phyloP scores from a whole-genome alignment of 2,329 filamentous ascomycete species.

The Neurospora sp. region DNA sequence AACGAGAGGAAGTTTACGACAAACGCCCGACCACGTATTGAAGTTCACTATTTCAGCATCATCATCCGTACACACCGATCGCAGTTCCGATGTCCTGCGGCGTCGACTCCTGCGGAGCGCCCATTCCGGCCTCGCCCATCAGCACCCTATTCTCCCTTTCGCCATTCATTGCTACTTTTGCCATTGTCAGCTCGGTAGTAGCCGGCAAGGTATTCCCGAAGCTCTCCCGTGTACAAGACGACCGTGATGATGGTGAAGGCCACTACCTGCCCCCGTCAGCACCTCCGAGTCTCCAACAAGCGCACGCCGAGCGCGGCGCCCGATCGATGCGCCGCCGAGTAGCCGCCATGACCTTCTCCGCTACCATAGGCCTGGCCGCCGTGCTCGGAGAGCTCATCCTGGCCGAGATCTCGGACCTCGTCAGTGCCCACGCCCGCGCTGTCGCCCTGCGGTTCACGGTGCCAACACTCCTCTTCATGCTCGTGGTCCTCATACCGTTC shows the following conservation, averaged over 20 bases:
- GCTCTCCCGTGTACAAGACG: constrained; percentile 44
- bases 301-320: constrained; percentile 47
- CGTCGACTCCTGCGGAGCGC: constrained; percentile 5
- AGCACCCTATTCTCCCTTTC: constrained; percentile 42
- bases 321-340: constrained; percentile 41
- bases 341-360: constrained; percentile 60
- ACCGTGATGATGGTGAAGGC: constrained; percentile 45
- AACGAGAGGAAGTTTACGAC: neutral
- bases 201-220: constrained; percentile 62
- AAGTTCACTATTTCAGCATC: neutral
- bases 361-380: constrained; percentile 66
- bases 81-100: neutral
- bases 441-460: constrained; percentile 62
- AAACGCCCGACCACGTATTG: neutral
- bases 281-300: constrained; percentile 48
- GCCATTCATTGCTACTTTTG: constrained; percentile 64
- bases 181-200: constrained; percentile 51
- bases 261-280: constrained; percentile 53
- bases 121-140: neutral
- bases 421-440: constrained; percentile 57
- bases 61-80: neutral
- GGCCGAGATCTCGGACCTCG: constrained; percentile 70
- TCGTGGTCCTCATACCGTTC: constrained; percentile 68
- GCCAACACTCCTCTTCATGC: constrained; percentile 58
- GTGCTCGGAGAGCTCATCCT: constrained; percentile 74